These are phyloP conservation scores for Botryotinia convoluta DNA, from an alignment of 2,329 filamentous ascomycete genomes.

Conservation along the genomic window DNA sequence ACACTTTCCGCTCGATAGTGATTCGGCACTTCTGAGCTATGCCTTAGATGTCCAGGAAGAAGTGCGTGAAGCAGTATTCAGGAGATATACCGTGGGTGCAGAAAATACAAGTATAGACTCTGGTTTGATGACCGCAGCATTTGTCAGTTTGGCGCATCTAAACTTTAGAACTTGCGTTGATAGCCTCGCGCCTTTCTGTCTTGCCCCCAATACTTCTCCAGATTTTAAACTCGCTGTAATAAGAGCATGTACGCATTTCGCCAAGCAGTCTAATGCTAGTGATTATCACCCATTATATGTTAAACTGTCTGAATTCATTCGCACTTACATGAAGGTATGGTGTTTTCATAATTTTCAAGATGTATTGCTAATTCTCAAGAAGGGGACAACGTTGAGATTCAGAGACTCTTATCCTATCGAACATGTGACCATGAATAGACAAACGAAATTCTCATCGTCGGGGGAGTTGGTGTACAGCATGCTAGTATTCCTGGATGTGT, in stretches of 20 bases:
- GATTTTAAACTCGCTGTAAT: conserved; percentile 62
- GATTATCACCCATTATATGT: conserved; percentile 56
- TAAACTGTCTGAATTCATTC: conserved; percentile 55
- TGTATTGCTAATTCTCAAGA: conserved; percentile 23
- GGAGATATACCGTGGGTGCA: conserved; percentile 47
- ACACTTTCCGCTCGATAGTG: conserved; percentile 61
- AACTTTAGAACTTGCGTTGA: conserved; percentile 59
- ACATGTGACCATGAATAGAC: conserved; percentile 43
- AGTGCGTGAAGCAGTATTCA: conserved; percentile 63
- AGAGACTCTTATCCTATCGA: conserved; percentile 39
- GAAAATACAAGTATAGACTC: conserved; percentile 57
- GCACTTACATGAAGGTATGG: conserved; percentile 53
- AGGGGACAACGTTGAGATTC: conserved; percentile 29
- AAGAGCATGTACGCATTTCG: conserved; percentile 62
- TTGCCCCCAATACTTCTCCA: conserved; percentile 54
- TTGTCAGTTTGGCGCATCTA: conserved; percentile 62
- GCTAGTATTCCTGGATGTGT: conserved; percentile 56
- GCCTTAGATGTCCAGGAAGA: conserved; percentile 69
- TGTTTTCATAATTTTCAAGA: background rate
- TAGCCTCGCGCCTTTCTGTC: conserved; percentile 54
- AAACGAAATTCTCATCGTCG: conserved; percentile 42
- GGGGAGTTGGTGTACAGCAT: conserved; percentile 51
- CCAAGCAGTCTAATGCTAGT: conserved; percentile 48
- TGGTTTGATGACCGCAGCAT: conserved; percentile 63
- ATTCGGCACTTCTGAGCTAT: conserved; percentile 58